These are phyloP conservation scores for Fusarium sulawesiense DNA, from an alignment of 2,329 filamentous ascomycete species.

Conservation along the genomic window DNA sequence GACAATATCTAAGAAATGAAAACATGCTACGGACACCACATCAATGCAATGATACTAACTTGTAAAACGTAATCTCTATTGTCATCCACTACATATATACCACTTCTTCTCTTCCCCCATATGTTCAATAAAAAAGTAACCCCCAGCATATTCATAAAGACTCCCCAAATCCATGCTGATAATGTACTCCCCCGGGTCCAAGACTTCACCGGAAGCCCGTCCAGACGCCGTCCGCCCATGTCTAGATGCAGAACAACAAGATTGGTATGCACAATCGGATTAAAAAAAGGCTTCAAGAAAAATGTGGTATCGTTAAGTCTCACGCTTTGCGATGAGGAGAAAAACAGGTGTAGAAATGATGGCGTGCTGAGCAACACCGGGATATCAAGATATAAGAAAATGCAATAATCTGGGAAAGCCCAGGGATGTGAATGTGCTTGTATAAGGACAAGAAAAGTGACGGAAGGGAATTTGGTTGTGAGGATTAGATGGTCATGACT, in stretches of 20 bases:
- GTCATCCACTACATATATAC: slow-evolving; percentile 23
- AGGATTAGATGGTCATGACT: slow-evolving; percentile 55
- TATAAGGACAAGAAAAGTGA: slow-evolving; percentile 14
- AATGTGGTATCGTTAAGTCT: slow-evolving; percentile 39
- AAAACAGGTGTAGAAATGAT: slow-evolving; percentile 17
- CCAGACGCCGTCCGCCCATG: slow-evolving; percentile 40
- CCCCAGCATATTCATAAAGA: neutral
- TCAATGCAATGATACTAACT: neutral
- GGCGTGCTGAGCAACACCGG: slow-evolving; percentile 30
- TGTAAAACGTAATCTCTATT: slow-evolving; percentile 3
- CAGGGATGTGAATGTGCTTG: slow-evolving; percentile 11
- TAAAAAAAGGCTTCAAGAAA: slow-evolving; percentile 19
- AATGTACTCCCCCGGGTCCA: slow-evolving; percentile 20
- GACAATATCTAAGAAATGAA: neutral
- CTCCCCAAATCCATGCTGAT: slow-evolving; percentile 14
- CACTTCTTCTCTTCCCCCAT: neutral
- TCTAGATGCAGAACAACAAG: slow-evolving; percentile 43
- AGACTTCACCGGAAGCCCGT: slow-evolving; percentile 10
- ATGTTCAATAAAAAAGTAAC: neutral
- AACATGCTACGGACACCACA: neutral
- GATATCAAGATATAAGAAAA: slow-evolving; percentile 41
- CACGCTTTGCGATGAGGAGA: slow-evolving; percentile 17
- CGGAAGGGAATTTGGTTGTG: neutral
- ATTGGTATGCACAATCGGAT: slow-evolving; percentile 25
- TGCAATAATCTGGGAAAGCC: slow-evolving; percentile 9